phyloP scores from a whole-genome alignment of 1,139 yeast species.

The Zygosaccharomyces pseudobailii region DNA sequence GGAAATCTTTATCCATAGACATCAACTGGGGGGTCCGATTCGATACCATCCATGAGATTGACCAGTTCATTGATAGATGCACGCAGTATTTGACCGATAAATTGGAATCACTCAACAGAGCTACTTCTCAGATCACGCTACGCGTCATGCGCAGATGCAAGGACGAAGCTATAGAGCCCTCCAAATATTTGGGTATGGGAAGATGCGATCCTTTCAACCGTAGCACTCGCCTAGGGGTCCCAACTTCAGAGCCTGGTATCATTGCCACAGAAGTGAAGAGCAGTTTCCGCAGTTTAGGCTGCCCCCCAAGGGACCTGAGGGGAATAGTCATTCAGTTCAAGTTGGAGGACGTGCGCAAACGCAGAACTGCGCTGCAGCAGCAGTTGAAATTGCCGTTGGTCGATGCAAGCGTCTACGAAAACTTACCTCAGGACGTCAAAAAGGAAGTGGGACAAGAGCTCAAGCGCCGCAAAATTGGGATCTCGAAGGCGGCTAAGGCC shows the following conservation, averaged over 20 bases:
- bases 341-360: constrained; percentile 32
- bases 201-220: constrained; percentile 60
- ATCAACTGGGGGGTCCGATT: constrained; percentile 89
- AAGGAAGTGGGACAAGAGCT: constrained; percentile 11
- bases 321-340: constrained; percentile 73
- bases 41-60: constrained; percentile 54
- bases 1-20: constrained; percentile 83
- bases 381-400: constrained; percentile 17
- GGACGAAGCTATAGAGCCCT: constrained; percentile 66
- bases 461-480: constrained; percentile 10
- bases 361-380: constrained; percentile 4
- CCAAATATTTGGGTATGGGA: constrained; percentile 84
- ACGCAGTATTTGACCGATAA: constrained; percentile 57
- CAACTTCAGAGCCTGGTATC: constrained; percentile 59
- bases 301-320: constrained; percentile 65
- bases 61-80: constrained; percentile 53
- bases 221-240: constrained; percentile 55
- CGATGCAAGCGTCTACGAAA: constrained; percentile 8
- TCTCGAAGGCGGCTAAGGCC: background rate
- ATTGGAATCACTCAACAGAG: constrained; percentile 43
- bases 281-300: constrained; percentile 50
- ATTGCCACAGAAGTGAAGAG: constrained; percentile 59
- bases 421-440: constrained; percentile 16
- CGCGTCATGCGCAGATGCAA: constrained; percentile 61
- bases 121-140: constrained; percentile 57